Base-by-base conservation (phyloP, 345 rosid genomes). In the Trapa bicornis region DNA sequence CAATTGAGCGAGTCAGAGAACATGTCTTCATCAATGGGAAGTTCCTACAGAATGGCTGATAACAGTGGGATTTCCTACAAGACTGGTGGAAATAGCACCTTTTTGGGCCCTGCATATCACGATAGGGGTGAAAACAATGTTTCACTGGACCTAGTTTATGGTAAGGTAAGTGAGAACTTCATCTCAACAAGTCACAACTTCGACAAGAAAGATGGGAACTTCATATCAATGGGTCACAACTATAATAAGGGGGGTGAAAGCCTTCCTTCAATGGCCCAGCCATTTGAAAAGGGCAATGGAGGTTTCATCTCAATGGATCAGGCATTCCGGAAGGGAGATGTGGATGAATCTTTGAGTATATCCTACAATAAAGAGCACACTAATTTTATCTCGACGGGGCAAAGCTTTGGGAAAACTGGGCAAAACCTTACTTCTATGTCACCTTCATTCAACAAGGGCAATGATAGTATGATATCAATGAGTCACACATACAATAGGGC, bases 1-100 rank as follows among this genome's bases (percentile, higher is more conserved):
- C 80, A 83, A 72, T 85, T 82, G 32, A 70, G 73, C 69, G 85
- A 81, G 43, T 67, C 82, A 42, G 73, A 43, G 58, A 73, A 57
- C 70, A 67, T 79, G 63, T 74, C 79, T 65, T 67, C 71, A 32
- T 47, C 78, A 12, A 47, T 70, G 73, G 84, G 69, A 29, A 66
- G 70, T 54, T 65, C 76, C 12, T 80, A 73, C 63, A 41, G 75
- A 62, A 75, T 71, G 37, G 79, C 69, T 48, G 73, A 75, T 70
- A 71, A 69, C 43, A 52, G 68, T 65, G 32, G 71, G 53, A 70
- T 74, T 67, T 67, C 82, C 47, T 66, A 64, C 75, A 75, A 77
- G 71, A 75, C 68, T 65, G 74, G 68, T 54, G 45, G 53, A 54
- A 73, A 50, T 47, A 43, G 47, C 66, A 73, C 69, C 58, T 73